Conservation (phyloP, 495 filamentous ascomycete species). For the Aspergillus biplanus region DNA sequence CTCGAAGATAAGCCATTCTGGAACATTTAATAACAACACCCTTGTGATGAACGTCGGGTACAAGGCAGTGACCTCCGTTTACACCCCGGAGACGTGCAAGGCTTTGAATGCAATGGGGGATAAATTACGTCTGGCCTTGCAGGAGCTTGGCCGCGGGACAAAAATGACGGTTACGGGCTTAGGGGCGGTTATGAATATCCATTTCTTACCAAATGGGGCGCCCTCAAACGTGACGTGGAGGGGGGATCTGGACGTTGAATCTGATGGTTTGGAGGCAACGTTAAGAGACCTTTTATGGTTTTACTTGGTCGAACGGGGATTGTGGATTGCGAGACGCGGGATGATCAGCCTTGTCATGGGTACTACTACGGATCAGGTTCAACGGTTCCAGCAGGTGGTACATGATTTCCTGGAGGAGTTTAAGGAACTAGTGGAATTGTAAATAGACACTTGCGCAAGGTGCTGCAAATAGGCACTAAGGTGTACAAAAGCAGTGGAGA, state of each 20-base stretch:
- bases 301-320: slow-evolving; percentile 51
- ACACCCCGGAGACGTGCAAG: slow-evolving; percentile 21
- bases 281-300: slow-evolving; percentile 54
- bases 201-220: slow-evolving; percentile 24
- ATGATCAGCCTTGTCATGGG: slow-evolving; percentile 46
- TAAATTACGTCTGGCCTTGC: slow-evolving; percentile 7
- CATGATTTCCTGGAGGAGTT: slow-evolving; percentile 10
- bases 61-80: slow-evolving; percentile 19
- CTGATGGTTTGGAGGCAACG: slow-evolving; percentile 16
- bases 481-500: no score
- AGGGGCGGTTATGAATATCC: slow-evolving; percentile 25
- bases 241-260: slow-evolving; percentile 2
- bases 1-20: slow-evolving; percentile 50
- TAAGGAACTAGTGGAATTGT: slow-evolving; percentile 1
- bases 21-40: slow-evolving; percentile 72
- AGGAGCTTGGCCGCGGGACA: slow-evolving; percentile 17
- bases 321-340: slow-evolving; percentile 49
- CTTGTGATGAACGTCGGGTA: slow-evolving; percentile 59
- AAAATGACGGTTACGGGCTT: slow-evolving; percentile 26
- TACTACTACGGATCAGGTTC: slow-evolving; percentile 42
- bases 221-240: slow-evolving; percentile 6
- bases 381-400: slow-evolving; percentile 32
- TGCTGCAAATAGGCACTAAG: no score
- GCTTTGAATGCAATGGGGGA: slow-evolving; percentile 28
- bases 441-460: background rate